Percentiles rank a stretch among this genome's conserved stretches.
Evolutionary conservation across 2,329 filamentous ascomycete genomes (phyloP).

Genomic region (Nectriaceae sp.): DNA sequence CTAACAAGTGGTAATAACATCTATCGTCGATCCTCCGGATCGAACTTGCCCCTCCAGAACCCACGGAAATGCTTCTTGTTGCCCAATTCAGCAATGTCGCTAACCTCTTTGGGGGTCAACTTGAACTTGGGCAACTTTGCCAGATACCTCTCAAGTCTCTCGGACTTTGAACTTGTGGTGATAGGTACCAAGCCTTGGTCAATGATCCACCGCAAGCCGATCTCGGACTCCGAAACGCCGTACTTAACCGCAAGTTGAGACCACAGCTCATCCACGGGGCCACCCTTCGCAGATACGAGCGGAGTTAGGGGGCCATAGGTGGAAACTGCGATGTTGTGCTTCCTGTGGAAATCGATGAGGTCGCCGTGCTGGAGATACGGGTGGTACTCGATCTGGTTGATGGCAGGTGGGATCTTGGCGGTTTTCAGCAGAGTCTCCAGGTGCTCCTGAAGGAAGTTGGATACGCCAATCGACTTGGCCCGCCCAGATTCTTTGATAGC

Average conservation of each 20-base stretch:
- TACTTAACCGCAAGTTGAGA: conserved; percentile 58
- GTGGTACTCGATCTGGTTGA: conserved; percentile 83
- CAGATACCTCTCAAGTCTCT: conserved; percentile 58
- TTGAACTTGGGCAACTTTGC: conserved; percentile 55
- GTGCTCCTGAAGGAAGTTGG: conserved; percentile 66
- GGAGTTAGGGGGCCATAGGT: conserved; percentile 60
- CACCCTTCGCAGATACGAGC: conserved; percentile 47
- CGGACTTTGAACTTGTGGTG: conserved; percentile 61
- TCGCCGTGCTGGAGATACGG: conserved; percentile 70
- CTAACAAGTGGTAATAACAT: too few relatives aligned
- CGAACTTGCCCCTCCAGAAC: conserved; percentile 59
- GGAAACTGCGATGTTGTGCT: conserved; percentile 57
- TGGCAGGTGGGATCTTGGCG: conserved; percentile 63
- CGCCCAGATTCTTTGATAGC: conserved; percentile 67
- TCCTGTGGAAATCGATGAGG: conserved; percentile 58
- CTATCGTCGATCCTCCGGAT: conserved; percentile 47
- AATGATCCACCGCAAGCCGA: conserved; percentile 61
- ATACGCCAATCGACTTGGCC: conserved; percentile 73
- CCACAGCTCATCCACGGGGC: conserved; percentile 56
- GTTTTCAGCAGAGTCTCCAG: conserved; percentile 59
- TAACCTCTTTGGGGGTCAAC: conserved; percentile 60
- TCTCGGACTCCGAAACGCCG: conserved; percentile 54
- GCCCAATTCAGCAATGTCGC: conserved; percentile 57
- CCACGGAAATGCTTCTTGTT: conserved; percentile 61
- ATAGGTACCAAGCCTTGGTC: conserved; percentile 61